These are phyloP conservation scores for Talaromyces marneffei DNA, from an alignment of 2,329 filamentous ascomycete species.

Conservation along the genomic window DNA sequence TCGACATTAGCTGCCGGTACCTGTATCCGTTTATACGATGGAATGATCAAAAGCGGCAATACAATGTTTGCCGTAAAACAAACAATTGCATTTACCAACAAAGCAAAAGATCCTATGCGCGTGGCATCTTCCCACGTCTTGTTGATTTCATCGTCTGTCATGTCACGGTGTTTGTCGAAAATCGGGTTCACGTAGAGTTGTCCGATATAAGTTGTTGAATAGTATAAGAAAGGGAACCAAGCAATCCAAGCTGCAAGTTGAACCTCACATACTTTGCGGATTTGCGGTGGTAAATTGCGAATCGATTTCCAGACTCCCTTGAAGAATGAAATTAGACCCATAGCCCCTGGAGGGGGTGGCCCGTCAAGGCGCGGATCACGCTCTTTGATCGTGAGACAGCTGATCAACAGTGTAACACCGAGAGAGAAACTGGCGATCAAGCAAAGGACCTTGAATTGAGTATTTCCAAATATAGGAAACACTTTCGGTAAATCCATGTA, in stretches of 20 bases:
- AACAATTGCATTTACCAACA: constrained; percentile 81
- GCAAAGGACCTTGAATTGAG: constrained; percentile 89
- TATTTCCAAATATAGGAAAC: constrained; percentile 74
- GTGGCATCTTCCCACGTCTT: constrained; percentile 77
- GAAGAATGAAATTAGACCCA: constrained; percentile 74
- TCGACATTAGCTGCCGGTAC: constrained; percentile 9
- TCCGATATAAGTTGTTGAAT: constrained; percentile 88
- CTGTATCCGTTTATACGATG: constrained; percentile 55
- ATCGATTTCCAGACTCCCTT: constrained; percentile 69
- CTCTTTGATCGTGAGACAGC: constrained; percentile 64
- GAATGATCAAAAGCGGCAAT: constrained; percentile 77
- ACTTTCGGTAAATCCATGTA: constrained; percentile 71
- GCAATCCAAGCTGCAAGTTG: constrained; percentile 89
- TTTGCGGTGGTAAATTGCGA: constrained; percentile 71
- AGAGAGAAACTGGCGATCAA: constrained; percentile 75
- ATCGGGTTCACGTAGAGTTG: constrained; percentile 86
- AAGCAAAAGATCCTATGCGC: constrained; percentile 78
- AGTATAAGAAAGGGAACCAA: constrained; percentile 94
- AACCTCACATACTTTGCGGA: constrained; percentile 72
- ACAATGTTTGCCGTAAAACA: constrained; percentile 77
- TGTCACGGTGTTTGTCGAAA: constrained; percentile 69
- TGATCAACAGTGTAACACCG: constrained; percentile 62
- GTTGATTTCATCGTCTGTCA: constrained; percentile 71
- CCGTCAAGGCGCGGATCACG: constrained; percentile 72
- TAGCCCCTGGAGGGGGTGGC: constrained; percentile 53